phyloP scores from a whole-genome alignment of 331 rosid genomes.

The Dryas integrifolia region DNA sequence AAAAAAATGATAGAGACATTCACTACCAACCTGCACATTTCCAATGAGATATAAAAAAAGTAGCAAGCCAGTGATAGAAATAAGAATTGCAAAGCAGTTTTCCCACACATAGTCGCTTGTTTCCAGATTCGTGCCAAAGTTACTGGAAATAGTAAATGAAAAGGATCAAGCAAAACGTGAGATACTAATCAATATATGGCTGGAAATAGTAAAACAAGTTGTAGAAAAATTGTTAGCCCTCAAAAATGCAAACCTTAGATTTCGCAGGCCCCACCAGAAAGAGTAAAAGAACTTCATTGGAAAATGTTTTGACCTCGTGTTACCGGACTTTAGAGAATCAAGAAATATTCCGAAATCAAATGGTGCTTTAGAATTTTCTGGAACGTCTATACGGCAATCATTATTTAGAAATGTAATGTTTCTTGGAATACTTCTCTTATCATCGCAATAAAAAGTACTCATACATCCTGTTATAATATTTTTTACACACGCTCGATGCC shows the following conservation, averaged over 20 bases:
- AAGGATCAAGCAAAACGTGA: neutral
- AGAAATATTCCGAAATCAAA: slow-evolving; percentile 28
- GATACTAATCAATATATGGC: too few species aligned
- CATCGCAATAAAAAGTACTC: slow-evolving; percentile 13
- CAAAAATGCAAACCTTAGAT: slow-evolving; percentile 14
- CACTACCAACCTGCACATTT: slow-evolving; percentile 3
- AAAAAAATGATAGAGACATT: neutral
- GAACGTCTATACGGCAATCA: neutral
- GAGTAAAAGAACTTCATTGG: neutral
- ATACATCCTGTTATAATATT: neutral
- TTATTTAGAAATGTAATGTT: neutral
- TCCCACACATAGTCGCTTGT: neutral
- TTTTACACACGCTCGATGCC: slow-evolving; percentile 14
- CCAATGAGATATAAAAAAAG: slow-evolving; percentile 1
- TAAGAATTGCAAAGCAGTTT: neutral
- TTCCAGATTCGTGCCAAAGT: neutral
- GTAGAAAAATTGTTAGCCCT: neutral
- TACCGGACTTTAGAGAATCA: neutral
- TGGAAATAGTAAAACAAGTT: too few species aligned
- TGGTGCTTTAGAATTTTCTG: neutral
- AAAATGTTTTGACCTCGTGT: neutral
- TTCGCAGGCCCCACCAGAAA: slow-evolving; percentile 32
- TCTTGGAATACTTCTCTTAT: neutral
- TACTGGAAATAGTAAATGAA: neutral
- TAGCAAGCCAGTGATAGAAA: neutral